Evolutionary conservation across 352 stramenopile genomes (phyloP).

Genomic region (Phytophthora europaea): DNA sequence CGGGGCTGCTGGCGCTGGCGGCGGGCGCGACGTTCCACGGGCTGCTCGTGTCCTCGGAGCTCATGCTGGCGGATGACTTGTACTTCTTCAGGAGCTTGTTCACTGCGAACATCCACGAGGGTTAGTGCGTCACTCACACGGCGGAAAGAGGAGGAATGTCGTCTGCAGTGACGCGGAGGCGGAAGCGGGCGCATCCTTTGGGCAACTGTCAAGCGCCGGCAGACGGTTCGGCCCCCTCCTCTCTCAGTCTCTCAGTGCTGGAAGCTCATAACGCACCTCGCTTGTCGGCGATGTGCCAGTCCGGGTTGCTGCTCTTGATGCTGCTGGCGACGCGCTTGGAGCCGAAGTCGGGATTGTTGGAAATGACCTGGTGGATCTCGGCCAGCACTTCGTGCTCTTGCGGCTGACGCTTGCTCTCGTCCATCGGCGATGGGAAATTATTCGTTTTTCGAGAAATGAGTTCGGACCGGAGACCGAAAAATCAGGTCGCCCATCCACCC

Average conservation of each 20-base stretch:
- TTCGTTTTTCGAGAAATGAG: slow-evolving; percentile 21
- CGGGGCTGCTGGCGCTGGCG: slow-evolving; percentile 23
- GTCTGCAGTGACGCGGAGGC: too few relatives aligned
- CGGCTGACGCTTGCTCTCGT: slow-evolving; percentile 60
- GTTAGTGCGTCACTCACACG: neutral
- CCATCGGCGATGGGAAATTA: slow-evolving; percentile 35
- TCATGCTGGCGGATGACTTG: slow-evolving; percentile 55
- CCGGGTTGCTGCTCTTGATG: slow-evolving; percentile 73
- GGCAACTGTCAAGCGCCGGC: slow-evolving; percentile 9
- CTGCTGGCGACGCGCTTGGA: slow-evolving; percentile 69
- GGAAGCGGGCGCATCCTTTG: slow-evolving; percentile 12
- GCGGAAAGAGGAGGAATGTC: slow-evolving; percentile 26
- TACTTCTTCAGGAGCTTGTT: slow-evolving; percentile 82
- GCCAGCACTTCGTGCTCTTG: slow-evolving; percentile 72
- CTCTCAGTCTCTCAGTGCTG: neutral
- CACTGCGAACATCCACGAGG: slow-evolving; percentile 54
- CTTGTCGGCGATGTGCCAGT: slow-evolving; percentile 81
- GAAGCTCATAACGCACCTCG: slow-evolving; percentile 64
- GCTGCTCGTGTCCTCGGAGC: slow-evolving; percentile 43
- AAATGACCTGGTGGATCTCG: slow-evolving; percentile 64
- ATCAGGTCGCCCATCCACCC: slow-evolving; percentile 27
- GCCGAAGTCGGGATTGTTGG: slow-evolving; percentile 74
- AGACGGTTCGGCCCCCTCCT: too few relatives aligned
- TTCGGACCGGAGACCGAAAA: slow-evolving; percentile 12
- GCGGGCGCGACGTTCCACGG: slow-evolving; percentile 67